Base-by-base conservation (phyloP, 495 filamentous ascomycete species). In the Thermothielavioides terrestris region DNA sequence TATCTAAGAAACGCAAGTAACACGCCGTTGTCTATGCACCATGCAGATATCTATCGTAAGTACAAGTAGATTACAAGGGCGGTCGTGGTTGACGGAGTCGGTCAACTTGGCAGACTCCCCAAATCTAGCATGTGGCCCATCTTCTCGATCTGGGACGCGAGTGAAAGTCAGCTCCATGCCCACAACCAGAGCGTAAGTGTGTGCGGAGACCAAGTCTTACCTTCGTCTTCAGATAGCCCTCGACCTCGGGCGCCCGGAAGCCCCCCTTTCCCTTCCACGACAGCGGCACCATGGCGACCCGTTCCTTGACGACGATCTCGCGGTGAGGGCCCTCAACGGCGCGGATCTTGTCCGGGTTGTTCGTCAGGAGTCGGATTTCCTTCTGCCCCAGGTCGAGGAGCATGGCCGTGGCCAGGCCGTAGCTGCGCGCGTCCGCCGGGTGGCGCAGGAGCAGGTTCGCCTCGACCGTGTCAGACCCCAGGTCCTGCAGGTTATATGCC, bases 301-400 rank as follows among this genome's bases (percentile, higher is more conserved):
- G 73, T 62, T 95, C 90, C 55, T 81, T 89, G 6, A 98, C 91
- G 39, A 81, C 76, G 5, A 97, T 75, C 70, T 96, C 90, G 18
- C 88, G 74, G 51, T 85, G 85, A 0, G 88, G 87, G 0, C 92
- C 92, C 60, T 98, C 92, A 7, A 98, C 86, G 2, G 92, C 92
- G 21, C 89, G 77, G 26, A 97, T 83, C 72, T 98, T 98, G 55
- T 98, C 92, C 1, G 92, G 92, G 60, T 98, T 98, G 65, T 98
- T 98, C n/a, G 92, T 98, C 51, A 98, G 70, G 28, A 98, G 66
- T 47, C 86, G 72, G 41, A 96, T 82, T 11, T 92, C 88, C 18
- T 73, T 67, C 35, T 83, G 76, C 0, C 86, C 89, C 26, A 98
- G 72, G 72, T 98, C 92, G 47, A 83, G 69, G 32, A 98, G 72